Conservation (phyloP, 2,329 filamentous ascomycete species). For the Chaetomiaceae sp. region DNA sequence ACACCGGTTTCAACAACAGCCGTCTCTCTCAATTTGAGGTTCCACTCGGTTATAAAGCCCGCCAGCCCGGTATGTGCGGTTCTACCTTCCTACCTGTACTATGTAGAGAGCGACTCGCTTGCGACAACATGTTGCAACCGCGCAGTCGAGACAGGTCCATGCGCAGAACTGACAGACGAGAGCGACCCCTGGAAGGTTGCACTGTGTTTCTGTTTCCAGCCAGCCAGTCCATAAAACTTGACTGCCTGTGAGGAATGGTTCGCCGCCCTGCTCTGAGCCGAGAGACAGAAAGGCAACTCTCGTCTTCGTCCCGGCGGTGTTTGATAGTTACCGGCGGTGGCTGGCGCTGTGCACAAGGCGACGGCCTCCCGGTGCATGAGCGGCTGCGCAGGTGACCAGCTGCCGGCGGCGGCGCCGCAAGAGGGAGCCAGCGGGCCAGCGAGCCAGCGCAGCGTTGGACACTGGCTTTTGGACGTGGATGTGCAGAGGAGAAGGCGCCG, state of each 20-base stretch:
- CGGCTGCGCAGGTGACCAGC: not conserved
- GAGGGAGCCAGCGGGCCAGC: too few species aligned
- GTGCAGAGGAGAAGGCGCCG: not conserved
- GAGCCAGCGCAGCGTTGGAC: not conserved
- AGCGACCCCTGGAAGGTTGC: not conserved
- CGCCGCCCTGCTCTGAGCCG: too few species aligned
- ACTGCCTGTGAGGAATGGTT: not conserved
- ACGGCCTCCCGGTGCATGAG: conserved; percentile 1
- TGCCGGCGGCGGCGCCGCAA: not conserved
- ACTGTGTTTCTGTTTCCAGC: conserved; percentile 1
- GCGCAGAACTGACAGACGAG: not conserved
- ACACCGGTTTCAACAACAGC: too few species aligned
- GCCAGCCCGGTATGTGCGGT: too few species aligned
- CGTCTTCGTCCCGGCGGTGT: not conserved
- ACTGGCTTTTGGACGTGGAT: too few species aligned
- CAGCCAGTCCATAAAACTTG: not conserved
- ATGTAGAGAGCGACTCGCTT: not conserved
- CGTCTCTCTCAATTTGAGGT: too few species aligned
- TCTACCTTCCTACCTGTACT: not conserved
- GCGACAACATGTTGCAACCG: not conserved
- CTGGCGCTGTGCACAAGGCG: not conserved
- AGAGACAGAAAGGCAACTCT: not conserved
- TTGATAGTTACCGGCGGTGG: not conserved
- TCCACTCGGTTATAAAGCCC: too few species aligned
- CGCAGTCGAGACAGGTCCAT: not conserved